These are phyloP conservation scores for Ustulina deusta DNA, from an alignment of 2,329 filamentous ascomycete species.

Conservation along the genomic window DNA sequence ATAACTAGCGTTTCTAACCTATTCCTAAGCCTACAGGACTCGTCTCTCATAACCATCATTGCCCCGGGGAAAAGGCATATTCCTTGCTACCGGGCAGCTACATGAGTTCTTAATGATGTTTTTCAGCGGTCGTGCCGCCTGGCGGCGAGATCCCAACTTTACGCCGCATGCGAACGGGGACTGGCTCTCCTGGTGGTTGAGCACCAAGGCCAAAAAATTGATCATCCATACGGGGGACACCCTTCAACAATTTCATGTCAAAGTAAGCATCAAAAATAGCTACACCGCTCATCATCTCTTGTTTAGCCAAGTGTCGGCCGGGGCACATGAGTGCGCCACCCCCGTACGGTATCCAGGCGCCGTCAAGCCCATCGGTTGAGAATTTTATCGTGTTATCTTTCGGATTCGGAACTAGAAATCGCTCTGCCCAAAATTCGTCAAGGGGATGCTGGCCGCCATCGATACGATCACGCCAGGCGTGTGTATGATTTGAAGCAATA, in stretches of 20 bases:
- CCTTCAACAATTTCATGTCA: constrained; percentile 25
- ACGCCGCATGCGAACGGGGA: constrained; percentile 25
- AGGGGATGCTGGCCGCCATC: constrained; percentile 22
- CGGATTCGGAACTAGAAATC: constrained; percentile 29
- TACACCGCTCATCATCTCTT: constrained; percentile 35
- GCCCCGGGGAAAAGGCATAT: not conserved
- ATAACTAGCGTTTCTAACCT: not conserved
- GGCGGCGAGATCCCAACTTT: constrained; percentile 13
- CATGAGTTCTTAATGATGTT: not conserved
- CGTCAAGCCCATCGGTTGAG: constrained; percentile 31
- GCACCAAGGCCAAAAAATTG: constrained; percentile 24
- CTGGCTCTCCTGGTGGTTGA: constrained; percentile 23
- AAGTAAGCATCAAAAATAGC: constrained; percentile 26
- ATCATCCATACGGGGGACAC: constrained; percentile 18
- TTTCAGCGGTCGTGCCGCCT: not conserved
- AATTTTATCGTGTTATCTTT: constrained; percentile 15
- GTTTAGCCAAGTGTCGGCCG: constrained; percentile 39
- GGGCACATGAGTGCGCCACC: constrained; percentile 40
- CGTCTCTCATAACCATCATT: not conserved
- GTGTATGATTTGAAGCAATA: constrained; percentile 22
- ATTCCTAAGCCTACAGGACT: not conserved
- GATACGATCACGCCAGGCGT: constrained; percentile 21
- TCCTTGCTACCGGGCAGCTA: not conserved
- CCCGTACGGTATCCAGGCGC: constrained; percentile 40
- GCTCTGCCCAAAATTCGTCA: constrained; percentile 32